A percentile compares a stretch with the other conserved stretches of the same genome.
Conservation (phyloP, 129 eudicot species). For the Flaveria trinervia region DNA sequence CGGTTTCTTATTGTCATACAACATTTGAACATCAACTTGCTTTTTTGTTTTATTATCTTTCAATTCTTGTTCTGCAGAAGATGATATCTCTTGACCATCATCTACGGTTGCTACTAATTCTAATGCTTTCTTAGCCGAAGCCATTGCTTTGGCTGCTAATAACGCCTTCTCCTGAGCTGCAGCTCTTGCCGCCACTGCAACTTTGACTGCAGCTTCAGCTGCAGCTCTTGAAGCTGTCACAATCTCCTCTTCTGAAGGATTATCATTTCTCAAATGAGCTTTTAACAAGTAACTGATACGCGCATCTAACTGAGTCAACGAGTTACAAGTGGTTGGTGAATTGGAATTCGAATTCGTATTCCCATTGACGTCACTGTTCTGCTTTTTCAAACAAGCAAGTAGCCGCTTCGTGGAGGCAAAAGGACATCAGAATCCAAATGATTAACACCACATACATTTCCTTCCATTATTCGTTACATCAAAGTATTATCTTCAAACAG, state of each 20-base stretch:
- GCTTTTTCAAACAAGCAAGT: constrained; percentile 80
- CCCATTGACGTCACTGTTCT: constrained; percentile 48
- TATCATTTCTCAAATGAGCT: constrained; percentile 52
- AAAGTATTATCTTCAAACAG: constrained; percentile 32
- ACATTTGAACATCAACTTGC: constrained; percentile 59
- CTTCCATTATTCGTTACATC: constrained; percentile 58
- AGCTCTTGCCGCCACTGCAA: constrained; percentile 69
- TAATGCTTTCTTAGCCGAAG: constrained; percentile 85
- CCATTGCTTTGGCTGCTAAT: constrained; percentile 74
- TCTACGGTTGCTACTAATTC: constrained; percentile 57
- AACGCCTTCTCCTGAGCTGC: constrained; percentile 77
- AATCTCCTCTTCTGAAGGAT: constrained; percentile 66
- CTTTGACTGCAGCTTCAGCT: constrained; percentile 59
- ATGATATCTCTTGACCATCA: constrained; percentile 24
- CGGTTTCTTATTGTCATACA: constrained; percentile 58
- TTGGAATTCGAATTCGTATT: constrained; percentile 2
- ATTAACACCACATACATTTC: constrained; percentile 55
- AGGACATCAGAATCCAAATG: constrained; percentile 72
- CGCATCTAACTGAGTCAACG: constrained; percentile 45
- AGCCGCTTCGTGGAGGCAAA: constrained; percentile 90
- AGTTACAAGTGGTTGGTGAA: constrained; percentile 31
- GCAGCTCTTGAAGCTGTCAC: constrained; percentile 60
- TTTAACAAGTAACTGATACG: constrained; percentile 52
- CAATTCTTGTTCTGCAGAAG: constrained; percentile 37
- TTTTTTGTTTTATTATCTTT: constrained; percentile 64